Evolutionary conservation across 2,329 filamentous ascomycete genomes (phyloP), one percentile per base, ranked within the genome.

Genomic region (Hortaea sp.): DNA sequence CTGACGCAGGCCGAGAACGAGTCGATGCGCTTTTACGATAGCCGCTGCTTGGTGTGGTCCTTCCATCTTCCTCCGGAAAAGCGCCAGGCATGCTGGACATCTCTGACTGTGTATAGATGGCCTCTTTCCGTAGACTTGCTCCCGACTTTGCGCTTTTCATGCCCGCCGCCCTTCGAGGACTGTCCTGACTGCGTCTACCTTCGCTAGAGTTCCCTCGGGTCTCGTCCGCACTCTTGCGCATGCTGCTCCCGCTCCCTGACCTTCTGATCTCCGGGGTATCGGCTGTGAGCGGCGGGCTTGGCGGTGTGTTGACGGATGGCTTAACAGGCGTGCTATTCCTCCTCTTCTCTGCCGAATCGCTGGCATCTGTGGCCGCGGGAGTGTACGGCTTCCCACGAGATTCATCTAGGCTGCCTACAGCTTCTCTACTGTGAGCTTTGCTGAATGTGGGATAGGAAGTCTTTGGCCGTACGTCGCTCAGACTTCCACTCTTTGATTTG

Each of bases 341-440:
- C 43, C 57, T 50, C 48, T 53, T 54, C 11, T 53, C 49, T 9
- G 58, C 48, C 27, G 61, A 59, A 13, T 57, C 54, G 34, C 63
- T 64, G 31, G 65, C 49, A 40, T 72, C 69, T 44, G 70, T 70
- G 7, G 66, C 55, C 37, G 71, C 67, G 9, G 70, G 68, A 5
- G 63, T 57, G 57, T 57, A 47, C 48, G 60, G 53, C 42, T 55
- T 63, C 43, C 61, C 63, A 28, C 57, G 51, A 10, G 57, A 41
- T 11, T 67, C 63, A 32, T 70, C 69, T 43, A 64, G 72, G 60
- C 79, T 82, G 53, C 79, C 75, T 45, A 95, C 78, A 39, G 81
- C 79, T 69, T 95, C 90, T 66, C 88, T 92, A 72, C 88, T 94
- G 65, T 94, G 87, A 9, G 85, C 85, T 68, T 94, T 95, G 68